Percentiles rank a stretch among this genome's conserved stretches.
phyloP scores from a whole-genome alignment of 2,329 filamentous ascomycete genomes.

The Phyllosticta citriasiana region DNA sequence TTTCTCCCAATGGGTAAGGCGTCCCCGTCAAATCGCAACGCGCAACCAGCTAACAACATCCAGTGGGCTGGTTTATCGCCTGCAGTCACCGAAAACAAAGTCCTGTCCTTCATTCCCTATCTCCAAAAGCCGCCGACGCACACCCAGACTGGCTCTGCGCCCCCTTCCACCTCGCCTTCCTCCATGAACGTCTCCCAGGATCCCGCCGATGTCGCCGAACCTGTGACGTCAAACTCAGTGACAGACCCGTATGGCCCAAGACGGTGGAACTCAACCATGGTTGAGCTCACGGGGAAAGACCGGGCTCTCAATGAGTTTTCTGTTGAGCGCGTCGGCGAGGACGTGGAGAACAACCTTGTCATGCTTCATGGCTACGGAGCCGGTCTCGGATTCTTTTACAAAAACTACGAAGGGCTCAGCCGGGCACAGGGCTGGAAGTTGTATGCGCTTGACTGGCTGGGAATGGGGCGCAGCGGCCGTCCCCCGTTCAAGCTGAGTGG shows the following conservation, averaged over 20 bases:
- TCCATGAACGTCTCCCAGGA: slow-evolving; percentile 30
- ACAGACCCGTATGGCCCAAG: slow-evolving; percentile 76
- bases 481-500: slow-evolving; percentile 77
- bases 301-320: slow-evolving; percentile 88
- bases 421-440: slow-evolving; percentile 73
- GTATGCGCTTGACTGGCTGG: slow-evolving; percentile 88
- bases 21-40: background rate
- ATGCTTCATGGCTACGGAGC: slow-evolving; percentile 97
- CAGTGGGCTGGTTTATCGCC: slow-evolving; percentile 83
- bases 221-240: slow-evolving; percentile 32
- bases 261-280: slow-evolving; percentile 76
- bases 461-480: slow-evolving; percentile 82
- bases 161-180: slow-evolving; percentile 33
- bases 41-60: background rate
- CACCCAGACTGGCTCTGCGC: slow-evolving; percentile 50
- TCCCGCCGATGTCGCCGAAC: slow-evolving; percentile 28
- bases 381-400: slow-evolving; percentile 94
- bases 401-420: slow-evolving; percentile 86
- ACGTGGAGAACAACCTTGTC: slow-evolving; percentile 75
- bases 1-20: slow-evolving; percentile 76
- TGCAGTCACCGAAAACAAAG: slow-evolving; percentile 73
- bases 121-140: slow-evolving; percentile 62
- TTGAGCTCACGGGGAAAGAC: slow-evolving; percentile 74
- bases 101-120: slow-evolving; percentile 77
- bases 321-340: slow-evolving; percentile 71